Conservation (phyloP, 2,329 filamentous ascomycete genomes). For the Ceratocystis eucalypticola region DNA sequence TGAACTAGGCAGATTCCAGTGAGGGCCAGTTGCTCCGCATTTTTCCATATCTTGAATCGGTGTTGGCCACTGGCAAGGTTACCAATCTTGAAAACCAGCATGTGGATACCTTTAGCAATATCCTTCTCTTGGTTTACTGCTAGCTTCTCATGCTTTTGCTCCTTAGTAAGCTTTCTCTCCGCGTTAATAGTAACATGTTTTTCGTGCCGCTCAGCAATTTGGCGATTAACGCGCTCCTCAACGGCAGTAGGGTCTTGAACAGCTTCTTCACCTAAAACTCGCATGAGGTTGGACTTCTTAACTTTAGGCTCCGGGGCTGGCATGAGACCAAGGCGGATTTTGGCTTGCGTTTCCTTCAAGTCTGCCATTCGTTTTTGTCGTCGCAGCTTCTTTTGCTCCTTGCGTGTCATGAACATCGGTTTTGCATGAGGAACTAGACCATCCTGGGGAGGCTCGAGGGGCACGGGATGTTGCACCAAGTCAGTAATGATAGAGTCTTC, state of each 20-base stretch:
- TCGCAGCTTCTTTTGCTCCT: slow-evolving; percentile 82
- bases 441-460: slow-evolving; percentile 83
- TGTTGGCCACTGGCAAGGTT: slow-evolving; percentile 87
- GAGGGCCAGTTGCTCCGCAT: slow-evolving; percentile 76
- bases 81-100: slow-evolving; percentile 79
- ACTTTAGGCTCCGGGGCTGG: slow-evolving; percentile 89
- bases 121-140: slow-evolving; percentile 73
- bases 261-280: slow-evolving; percentile 69
- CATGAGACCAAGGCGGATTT: slow-evolving; percentile 80
- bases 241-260: slow-evolving; percentile 97
- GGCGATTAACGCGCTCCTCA: slow-evolving; percentile 80
- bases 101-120: slow-evolving; percentile 68
- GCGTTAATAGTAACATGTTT: slow-evolving; percentile 70
- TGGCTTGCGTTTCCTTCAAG: slow-evolving; percentile 89
- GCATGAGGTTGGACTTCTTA: slow-evolving; percentile 95
- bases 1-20: slow-evolving; percentile 88
- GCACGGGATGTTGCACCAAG: slow-evolving; percentile 85
- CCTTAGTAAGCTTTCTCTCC: slow-evolving; percentile 75
- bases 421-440: slow-evolving; percentile 66
- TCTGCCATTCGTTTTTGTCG: slow-evolving; percentile 84
- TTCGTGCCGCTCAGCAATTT: slow-evolving; percentile 75
- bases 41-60: slow-evolving; percentile 82
- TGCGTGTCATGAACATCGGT: slow-evolving; percentile 80
- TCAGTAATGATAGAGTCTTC: slow-evolving; percentile 78
- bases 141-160: slow-evolving; percentile 75